phyloP scores from a whole-genome alignment of 176 grass and related monocot species.

The Pharus latifolius region DNA sequence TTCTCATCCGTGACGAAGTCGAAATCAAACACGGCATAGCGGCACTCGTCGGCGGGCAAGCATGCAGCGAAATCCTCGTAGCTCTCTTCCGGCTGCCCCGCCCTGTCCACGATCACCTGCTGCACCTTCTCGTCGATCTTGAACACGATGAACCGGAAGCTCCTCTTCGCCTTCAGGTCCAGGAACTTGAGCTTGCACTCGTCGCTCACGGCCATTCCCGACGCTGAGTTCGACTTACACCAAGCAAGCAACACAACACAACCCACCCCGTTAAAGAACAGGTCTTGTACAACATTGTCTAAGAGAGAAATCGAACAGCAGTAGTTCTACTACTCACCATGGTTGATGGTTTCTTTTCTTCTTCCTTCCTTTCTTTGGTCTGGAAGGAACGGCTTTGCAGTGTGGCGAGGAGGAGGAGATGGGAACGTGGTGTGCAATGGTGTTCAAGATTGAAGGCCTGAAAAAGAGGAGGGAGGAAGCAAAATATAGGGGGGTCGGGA shows the following conservation, averaged over 20 bases:
- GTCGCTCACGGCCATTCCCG: constrained; percentile 91
- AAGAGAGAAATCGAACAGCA: not conserved
- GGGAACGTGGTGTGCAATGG: not conserved
- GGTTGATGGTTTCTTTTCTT: constrained; percentile 12
- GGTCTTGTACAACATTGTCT: not conserved
- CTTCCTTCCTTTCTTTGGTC: constrained; percentile 20
- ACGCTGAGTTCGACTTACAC: constrained; percentile 86
- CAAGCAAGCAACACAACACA: not conserved
- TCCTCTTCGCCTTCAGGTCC: constrained; percentile 88
- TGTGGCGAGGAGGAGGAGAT: not conserved
- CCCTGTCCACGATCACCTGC: constrained; percentile 81
- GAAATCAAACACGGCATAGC: constrained; percentile 93
- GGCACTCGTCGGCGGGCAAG: constrained; percentile 82
- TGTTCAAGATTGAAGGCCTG: constrained; percentile 41
- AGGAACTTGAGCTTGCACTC: constrained; percentile 94
- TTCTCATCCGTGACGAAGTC: constrained; percentile 90
- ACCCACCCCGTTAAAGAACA: constrained; percentile 3
- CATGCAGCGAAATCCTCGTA: constrained; percentile 73
- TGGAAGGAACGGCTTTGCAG: not conserved
- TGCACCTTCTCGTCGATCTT: constrained; percentile 96
- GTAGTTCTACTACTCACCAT: too few species aligned
- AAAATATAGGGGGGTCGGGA: constrained; percentile 30
- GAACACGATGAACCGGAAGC: constrained; percentile 98
- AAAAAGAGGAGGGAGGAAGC: constrained; percentile 34
- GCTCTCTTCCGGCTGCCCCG: constrained; percentile 44